phyloP scores from a whole-genome alignment of 192 early-diverging fungal species.

The Linnemannia elongata region DNA sequence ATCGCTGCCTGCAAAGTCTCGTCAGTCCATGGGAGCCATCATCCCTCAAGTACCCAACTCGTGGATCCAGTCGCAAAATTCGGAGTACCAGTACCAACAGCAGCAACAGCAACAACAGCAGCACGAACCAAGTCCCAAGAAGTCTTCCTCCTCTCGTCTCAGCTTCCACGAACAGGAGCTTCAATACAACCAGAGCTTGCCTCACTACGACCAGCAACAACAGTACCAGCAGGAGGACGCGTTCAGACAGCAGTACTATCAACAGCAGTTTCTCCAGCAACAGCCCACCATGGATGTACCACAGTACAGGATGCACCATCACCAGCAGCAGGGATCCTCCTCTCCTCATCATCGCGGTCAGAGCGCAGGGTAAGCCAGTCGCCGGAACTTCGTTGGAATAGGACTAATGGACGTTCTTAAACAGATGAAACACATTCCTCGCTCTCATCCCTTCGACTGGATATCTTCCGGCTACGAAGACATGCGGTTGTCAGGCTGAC shows the following conservation, averaged over 20 bases:
- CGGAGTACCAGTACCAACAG: conserved; percentile 22
- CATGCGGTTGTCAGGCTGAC: background rate
- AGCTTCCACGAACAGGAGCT: conserved; percentile 44
- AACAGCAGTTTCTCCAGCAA: conserved; percentile 52
- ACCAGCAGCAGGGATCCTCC: conserved; percentile 29
- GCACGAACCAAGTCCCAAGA: conserved; percentile 16
- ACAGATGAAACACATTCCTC: conserved; percentile 9
- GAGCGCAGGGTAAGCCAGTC: conserved; percentile 34
- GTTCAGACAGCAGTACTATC: conserved; percentile 51
- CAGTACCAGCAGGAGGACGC: conserved; percentile 52
- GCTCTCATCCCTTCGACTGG: background rate
- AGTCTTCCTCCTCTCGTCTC: conserved; percentile 40
- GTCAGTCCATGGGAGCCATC: conserved; percentile 43
- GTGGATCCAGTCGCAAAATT: conserved; percentile 47
- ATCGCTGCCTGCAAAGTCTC: conserved; percentile 44
- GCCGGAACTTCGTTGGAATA: background rate
- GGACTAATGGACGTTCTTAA: background rate
- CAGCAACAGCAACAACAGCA: conserved; percentile 22
- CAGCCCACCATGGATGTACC: conserved; percentile 21
- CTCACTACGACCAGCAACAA: conserved; percentile 36
- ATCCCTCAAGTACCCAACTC: conserved; percentile 56
- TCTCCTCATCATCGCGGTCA: conserved; percentile 50
- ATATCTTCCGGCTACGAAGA: background rate
- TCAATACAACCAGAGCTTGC: conserved; percentile 27
- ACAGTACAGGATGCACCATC: conserved; percentile 20